Evolutionary conservation across 2,329 filamentous ascomycete genomes (phyloP).

Genomic region (Xenoacremonium recifei): DNA sequence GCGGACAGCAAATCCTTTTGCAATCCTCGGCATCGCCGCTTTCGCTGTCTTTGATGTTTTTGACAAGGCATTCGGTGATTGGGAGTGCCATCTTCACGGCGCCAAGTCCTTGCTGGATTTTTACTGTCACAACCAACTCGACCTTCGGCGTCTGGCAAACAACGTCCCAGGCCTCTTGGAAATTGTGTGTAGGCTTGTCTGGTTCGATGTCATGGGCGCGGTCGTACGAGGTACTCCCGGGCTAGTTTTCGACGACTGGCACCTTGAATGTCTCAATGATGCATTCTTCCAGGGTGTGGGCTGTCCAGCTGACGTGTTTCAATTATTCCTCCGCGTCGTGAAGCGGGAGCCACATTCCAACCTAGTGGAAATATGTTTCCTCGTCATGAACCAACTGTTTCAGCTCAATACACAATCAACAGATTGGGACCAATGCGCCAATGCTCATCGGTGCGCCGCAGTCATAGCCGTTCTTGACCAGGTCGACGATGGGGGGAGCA

Average conservation of each 20-base stretch:
- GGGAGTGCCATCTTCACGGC: slow-evolving; percentile 38
- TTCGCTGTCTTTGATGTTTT: slow-evolving; percentile 45
- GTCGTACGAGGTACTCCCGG: slow-evolving; percentile 16
- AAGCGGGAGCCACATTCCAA: slow-evolving; percentile 16
- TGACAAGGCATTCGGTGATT: slow-evolving; percentile 37
- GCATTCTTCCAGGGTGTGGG: slow-evolving; percentile 37
- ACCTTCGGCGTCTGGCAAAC: slow-evolving; percentile 32
- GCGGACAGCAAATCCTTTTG: slow-evolving; percentile 38
- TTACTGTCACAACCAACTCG: slow-evolving; percentile 33
- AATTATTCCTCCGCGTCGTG: slow-evolving; percentile 33
- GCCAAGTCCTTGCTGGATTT: slow-evolving; percentile 39
- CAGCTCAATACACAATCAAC: slow-evolving; percentile 13
- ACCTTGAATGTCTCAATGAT: slow-evolving; percentile 32
- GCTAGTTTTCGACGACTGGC: slow-evolving; percentile 41
- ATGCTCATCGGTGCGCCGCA: slow-evolving; percentile 34
- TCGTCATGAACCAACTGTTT: slow-evolving; percentile 27
- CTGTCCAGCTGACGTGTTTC: slow-evolving; percentile 35
- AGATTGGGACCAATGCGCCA: slow-evolving; percentile 23
- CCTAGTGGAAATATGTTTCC: slow-evolving; percentile 16
- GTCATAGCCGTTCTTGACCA: slow-evolving; percentile 30
- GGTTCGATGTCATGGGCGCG: slow-evolving; percentile 38
- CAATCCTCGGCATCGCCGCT: slow-evolving; percentile 41
- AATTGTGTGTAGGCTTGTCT: slow-evolving; percentile 38
- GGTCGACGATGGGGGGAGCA: neutral
- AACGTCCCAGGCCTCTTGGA: slow-evolving; percentile 35